A percentile compares a stretch with the other conserved stretches of the same genome.
phyloP scores from a whole-genome alignment of 2,329 filamentous ascomycete genomes.

The Akanthomyces dipterigenus region DNA sequence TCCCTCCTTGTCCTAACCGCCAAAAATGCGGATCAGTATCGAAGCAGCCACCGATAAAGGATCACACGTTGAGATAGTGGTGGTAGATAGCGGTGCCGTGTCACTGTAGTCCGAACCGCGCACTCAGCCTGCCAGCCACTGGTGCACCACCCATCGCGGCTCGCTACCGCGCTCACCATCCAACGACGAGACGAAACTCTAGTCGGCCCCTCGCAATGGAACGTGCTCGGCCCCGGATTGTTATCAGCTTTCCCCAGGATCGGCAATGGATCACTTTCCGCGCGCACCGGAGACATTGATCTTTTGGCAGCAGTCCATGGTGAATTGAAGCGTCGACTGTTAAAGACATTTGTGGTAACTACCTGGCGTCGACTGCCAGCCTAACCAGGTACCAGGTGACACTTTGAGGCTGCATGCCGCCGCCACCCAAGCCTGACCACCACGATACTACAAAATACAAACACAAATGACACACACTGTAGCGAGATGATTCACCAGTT shows the following conservation, averaged over 20 bases:
- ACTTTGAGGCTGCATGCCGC: neutral
- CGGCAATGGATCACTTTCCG: neutral
- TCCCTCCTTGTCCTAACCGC: neutral
- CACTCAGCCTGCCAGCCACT: neutral
- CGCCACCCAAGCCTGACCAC: neutral
- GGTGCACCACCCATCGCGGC: neutral
- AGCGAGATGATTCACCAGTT: neutral
- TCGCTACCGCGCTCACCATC: slow-evolving; percentile 1
- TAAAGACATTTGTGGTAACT: no score
- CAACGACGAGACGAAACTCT: neutral
- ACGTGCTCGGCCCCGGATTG: neutral
- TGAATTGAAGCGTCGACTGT: neutral
- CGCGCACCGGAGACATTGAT: neutral
- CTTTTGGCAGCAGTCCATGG: neutral
- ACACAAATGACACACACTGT: no score
- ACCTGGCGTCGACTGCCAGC: neutral
- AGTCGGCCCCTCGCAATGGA: neutral
- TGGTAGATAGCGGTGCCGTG: neutral
- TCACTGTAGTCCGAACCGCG: slow-evolving; percentile 7
- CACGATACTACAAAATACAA: neutral
- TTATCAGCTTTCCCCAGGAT: neutral
- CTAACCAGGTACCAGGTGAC: neutral
- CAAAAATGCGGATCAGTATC: neutral
- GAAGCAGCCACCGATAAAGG: neutral
- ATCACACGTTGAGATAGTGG: neutral